Conservation (phyloP, 2,329 filamentous ascomycete genomes). For the Fusarium oligoseptatum region DNA sequence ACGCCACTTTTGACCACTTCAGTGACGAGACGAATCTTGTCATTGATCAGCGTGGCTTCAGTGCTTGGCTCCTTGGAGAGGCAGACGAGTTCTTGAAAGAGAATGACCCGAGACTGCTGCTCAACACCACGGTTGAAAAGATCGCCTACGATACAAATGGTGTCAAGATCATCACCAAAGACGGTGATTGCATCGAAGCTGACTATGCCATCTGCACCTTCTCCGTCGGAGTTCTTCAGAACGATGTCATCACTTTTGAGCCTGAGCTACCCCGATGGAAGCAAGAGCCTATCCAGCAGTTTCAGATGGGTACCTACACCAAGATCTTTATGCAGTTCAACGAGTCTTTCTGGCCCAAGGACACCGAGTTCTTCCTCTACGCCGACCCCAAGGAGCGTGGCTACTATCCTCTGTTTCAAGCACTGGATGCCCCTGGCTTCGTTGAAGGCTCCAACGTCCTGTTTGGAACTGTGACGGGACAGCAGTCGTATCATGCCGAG, state of each 20-base stretch:
- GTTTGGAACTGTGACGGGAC: slow-evolving; percentile 65
- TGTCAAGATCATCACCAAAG: slow-evolving; percentile 65
- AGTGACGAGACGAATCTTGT: slow-evolving; percentile 73
- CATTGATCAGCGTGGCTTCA: slow-evolving; percentile 72
- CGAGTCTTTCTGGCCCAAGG: slow-evolving; percentile 71
- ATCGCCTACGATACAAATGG: slow-evolving; percentile 65
- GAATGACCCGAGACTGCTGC: slow-evolving; percentile 68
- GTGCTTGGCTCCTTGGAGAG: slow-evolving; percentile 67
- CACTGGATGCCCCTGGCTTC: slow-evolving; percentile 69
- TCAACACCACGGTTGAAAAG: slow-evolving; percentile 69
- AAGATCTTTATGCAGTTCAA: slow-evolving; percentile 80
- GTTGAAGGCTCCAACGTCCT: slow-evolving; percentile 72
- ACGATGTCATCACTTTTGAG: slow-evolving; percentile 68
- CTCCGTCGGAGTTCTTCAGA: slow-evolving; percentile 76
- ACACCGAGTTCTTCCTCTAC: slow-evolving; percentile 61
- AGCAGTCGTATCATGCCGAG: slow-evolving; percentile 64
- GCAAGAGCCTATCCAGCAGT: slow-evolving; percentile 71
- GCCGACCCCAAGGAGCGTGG: slow-evolving; percentile 58
- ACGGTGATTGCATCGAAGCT: slow-evolving; percentile 69
- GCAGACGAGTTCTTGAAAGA: slow-evolving; percentile 68
- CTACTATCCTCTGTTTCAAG: slow-evolving; percentile 72
- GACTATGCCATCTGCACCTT: slow-evolving; percentile 77
- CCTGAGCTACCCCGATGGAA: slow-evolving; percentile 75
- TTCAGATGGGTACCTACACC: slow-evolving; percentile 79
- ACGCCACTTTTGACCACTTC: slow-evolving; percentile 73